Conservation (phyloP, 169 alveolate species). For the Cryptosporidium viatorum region DNA sequence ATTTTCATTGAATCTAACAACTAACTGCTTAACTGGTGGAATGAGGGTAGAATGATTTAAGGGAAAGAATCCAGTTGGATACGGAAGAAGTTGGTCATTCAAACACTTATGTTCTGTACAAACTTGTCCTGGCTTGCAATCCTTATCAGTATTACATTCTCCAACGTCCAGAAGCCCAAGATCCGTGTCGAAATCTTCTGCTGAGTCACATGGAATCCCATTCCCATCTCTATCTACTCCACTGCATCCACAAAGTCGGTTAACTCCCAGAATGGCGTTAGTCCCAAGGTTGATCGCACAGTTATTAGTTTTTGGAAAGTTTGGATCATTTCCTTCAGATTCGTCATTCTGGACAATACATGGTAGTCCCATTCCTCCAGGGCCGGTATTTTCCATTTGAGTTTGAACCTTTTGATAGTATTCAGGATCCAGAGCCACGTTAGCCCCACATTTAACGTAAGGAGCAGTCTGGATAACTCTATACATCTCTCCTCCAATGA, state of each 20-base stretch:
- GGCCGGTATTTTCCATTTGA: conserved; percentile 67
- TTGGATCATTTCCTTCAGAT: conserved; percentile 25
- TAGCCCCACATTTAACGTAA: conserved; percentile 79
- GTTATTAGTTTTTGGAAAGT: background rate
- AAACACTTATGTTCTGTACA: conserved; percentile 79
- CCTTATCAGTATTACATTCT: conserved; percentile 62
- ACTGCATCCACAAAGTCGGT: conserved; percentile 82
- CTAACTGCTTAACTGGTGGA: conserved; percentile 78
- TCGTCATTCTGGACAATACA: conserved; percentile 79
- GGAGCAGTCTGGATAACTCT: conserved; percentile 80
- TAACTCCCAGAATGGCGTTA: conserved; percentile 77
- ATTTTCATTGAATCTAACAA: conserved; percentile 77
- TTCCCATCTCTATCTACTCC: conserved; percentile 80
- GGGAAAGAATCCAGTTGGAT: conserved; percentile 75
- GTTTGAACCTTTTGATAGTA: conserved; percentile 69
- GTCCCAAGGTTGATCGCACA: conserved; percentile 82
- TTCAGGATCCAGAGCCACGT: conserved; percentile 80
- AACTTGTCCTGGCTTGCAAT: conserved; percentile 69
- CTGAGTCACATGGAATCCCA: conserved; percentile 78
- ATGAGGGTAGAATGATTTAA: conserved; percentile 70
- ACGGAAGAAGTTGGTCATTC: conserved; percentile 77
- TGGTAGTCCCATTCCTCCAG: conserved; percentile 79
- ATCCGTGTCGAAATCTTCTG: conserved; percentile 80
- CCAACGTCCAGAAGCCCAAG: conserved; percentile 78
- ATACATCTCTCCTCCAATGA: conserved; percentile 77